These are phyloP conservation scores for Metarhizium rileyi DNA, from an alignment of 2,329 filamentous ascomycete genomes.

Conservation along the genomic window DNA sequence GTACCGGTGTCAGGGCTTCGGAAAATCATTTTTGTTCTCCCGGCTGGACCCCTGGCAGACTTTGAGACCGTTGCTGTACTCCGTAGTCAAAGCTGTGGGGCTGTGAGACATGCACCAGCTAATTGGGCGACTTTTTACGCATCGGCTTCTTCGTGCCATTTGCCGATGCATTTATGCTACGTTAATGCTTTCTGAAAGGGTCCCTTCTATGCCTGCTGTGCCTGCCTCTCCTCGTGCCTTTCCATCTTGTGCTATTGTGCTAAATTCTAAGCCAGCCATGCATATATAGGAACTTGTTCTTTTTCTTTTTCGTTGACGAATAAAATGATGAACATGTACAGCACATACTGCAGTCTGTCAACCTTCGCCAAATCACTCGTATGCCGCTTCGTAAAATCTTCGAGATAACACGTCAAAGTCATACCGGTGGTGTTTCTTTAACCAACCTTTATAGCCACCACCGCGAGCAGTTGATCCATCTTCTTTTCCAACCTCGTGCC, in stretches of 20 bases:
- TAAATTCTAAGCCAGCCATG: too few species aligned
- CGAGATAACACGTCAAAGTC: neutral
- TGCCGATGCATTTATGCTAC: too few species aligned
- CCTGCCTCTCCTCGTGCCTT: neutral
- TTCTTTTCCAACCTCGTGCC: neutral
- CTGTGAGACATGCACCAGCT: neutral
- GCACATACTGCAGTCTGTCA: neutral
- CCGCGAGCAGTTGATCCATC: neutral
- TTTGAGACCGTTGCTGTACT: neutral
- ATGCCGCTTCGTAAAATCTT: neutral
- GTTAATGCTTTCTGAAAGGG: too few species aligned
- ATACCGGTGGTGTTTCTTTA: neutral
- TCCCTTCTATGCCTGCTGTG: too few species aligned
- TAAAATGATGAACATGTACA: neutral
- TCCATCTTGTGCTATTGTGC: neutral
- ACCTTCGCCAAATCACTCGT: neutral
- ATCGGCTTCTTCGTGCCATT: too few species aligned
- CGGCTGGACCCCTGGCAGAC: neutral
- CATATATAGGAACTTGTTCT: neutral
- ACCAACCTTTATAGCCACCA: neutral
- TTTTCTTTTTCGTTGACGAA: neutral
- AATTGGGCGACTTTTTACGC: neutral
- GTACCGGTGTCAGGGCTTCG: slow-evolving; percentile 20
- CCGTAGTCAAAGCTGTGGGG: neutral
- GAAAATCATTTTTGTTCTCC: slow-evolving; percentile 17